These are phyloP conservation scores for Solanum arcanum DNA, from an alignment of 257 asterid species.

Conservation along the genomic window DNA sequence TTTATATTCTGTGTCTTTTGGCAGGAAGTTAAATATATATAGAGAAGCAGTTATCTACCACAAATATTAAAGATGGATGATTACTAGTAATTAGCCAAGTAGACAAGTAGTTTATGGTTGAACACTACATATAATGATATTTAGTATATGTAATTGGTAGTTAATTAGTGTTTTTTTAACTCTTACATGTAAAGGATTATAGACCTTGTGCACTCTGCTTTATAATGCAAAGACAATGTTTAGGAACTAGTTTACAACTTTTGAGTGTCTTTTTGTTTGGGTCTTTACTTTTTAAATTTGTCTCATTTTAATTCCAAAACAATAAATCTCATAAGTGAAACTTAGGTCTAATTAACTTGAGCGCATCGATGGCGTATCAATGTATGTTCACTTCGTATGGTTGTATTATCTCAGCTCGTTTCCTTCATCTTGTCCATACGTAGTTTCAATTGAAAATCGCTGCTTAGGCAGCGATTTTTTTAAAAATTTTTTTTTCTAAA, in stretches of 20 bases:
- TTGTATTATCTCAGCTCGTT: not conserved
- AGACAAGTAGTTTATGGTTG: not conserved
- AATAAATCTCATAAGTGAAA: too few species aligned
- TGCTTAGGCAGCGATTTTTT: too few species aligned
- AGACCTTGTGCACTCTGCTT: not conserved
- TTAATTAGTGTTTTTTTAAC: not conserved
- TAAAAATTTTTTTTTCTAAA: too few species aligned
- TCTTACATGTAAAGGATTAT: not conserved
- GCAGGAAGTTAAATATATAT: conserved; percentile 7
- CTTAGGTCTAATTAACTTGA: not conserved
- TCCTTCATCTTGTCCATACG: not conserved
- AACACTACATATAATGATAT: not conserved
- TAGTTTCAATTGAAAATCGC: too few species aligned
- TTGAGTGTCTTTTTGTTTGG: not conserved
- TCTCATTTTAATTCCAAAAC: not conserved
- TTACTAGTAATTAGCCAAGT: conserved; percentile 5
- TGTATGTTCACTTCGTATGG: not conserved
- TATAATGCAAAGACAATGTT: not conserved
- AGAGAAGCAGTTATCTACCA: not conserved
- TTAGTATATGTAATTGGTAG: conserved; percentile 3
- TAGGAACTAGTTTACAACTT: not conserved
- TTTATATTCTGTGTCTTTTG: not conserved
- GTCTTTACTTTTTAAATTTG: not conserved
- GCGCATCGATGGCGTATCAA: not conserved
- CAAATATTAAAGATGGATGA: not conserved